Evolutionary conservation across 345 rosid genomes (phyloP), one percentile per base, ranked within the genome.

Genomic region (Salix koriyanagi): DNA sequence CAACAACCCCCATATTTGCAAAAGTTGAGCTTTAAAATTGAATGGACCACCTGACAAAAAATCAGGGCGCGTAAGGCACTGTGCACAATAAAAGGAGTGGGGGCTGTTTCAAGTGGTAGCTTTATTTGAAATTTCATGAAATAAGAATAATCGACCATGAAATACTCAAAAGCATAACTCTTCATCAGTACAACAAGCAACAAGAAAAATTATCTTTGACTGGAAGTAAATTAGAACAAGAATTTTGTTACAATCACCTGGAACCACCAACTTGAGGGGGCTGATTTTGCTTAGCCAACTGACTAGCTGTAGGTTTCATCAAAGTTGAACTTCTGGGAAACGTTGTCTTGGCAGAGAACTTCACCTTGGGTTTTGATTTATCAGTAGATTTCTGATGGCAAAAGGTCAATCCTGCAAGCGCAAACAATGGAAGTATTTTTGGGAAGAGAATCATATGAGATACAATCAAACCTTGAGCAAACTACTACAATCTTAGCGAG

Each of bases 251-350:
- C 61, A 74, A 54, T 84, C 81, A 94, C 98, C 98, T 91, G 39
- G 89, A 71, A 78, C 75, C 75, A 77, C 71, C 79, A 73, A 72
- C 79, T 74, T 83, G 79, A 70, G 80, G 76, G 28, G 79, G 77
- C 41, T 44, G 75, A 82, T 85, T 89, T 86, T 88, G 97, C 86
- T 91, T 96, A 25, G 97, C 98, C 81, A 94, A 83, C 76, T 83
- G 79, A 76, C 99, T 91, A 83, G 90, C 92, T 21, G 99, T 96
- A 74, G 97, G 97, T 77, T 89, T 96, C 98, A 96, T 88, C 85
- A 94, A 85, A 79, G 97, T 94, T 78, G 99, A 96, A 83, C 86
- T 82, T 86, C 97, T 90, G 3, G 92, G 75, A n/a, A 78, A 72
- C 42, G 69, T 46, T 69, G 85, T 78, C 86, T 86, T 91, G 19